Conservation (phyloP, 1,284 basidiomycete genomes). For the Trametes sp. region DNA sequence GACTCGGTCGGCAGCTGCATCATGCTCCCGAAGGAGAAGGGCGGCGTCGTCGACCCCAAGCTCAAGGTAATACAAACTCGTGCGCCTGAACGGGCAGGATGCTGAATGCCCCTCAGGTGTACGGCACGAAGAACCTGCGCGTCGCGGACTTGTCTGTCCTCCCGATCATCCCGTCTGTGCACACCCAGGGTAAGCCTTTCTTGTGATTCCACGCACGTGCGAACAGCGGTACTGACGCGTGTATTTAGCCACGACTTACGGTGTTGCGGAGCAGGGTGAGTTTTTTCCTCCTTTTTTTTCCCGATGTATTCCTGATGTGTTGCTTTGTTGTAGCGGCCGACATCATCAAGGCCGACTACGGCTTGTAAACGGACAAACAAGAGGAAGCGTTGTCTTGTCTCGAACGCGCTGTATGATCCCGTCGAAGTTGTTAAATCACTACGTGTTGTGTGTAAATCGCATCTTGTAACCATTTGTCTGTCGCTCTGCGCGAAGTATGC, state of each 20-base stretch:
- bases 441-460: too few relatives aligned
- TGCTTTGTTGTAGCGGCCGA: constrained; percentile 31
- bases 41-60: constrained; percentile 58
- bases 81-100: constrained; percentile 30
- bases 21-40: constrained; percentile 56
- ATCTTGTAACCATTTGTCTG: too few relatives aligned
- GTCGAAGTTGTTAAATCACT: too few relatives aligned
- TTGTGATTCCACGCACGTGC: background rate
- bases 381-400: background rate
- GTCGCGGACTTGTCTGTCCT: constrained; percentile 43
- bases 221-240: background rate
- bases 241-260: constrained; percentile 33
- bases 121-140: constrained; percentile 45
- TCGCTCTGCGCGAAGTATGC: too few relatives aligned
- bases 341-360: constrained; percentile 31
- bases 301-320: background rate
- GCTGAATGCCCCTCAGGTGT: constrained; percentile 34
- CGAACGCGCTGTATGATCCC: too few relatives aligned
- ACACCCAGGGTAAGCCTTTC: constrained; percentile 23
- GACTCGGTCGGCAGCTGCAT: constrained; percentile 39
- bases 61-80: constrained; percentile 7
- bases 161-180: constrained; percentile 28
- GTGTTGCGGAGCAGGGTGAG: constrained; percentile 35
- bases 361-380: constrained; percentile 2
- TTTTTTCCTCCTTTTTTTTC: background rate